phyloP scores from a whole-genome alignment of 352 stramenopile genomes.

The Phytophthora constricta region DNA sequence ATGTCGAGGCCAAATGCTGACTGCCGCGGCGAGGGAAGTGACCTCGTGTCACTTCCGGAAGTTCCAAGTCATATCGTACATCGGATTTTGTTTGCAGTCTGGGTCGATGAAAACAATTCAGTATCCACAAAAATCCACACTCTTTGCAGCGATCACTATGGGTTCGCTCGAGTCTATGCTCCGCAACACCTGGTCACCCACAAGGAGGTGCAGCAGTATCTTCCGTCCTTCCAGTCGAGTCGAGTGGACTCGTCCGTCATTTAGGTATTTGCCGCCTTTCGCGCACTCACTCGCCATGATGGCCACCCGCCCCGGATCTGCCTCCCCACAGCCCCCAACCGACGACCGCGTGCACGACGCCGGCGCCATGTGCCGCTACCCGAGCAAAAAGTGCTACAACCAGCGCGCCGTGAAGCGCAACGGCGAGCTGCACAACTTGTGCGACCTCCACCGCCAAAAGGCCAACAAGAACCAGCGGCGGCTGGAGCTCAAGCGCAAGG shows the following conservation, averaged over 20 bases:
- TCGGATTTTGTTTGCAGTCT: too few species aligned
- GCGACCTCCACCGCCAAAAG: conserved; percentile 65
- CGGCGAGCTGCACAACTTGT: conserved; percentile 60
- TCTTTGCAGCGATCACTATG: neutral
- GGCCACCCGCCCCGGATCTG: conserved; percentile 18
- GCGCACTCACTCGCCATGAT: conserved; percentile 13
- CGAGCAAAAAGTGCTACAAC: conserved; percentile 58
- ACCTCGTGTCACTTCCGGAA: too few species aligned
- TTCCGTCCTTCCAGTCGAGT: conserved; percentile 5
- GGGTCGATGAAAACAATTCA: too few species aligned
- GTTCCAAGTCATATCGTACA: too few species aligned
- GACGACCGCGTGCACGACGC: conserved; percentile 16
- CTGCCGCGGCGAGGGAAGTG: too few species aligned
- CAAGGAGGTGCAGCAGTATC: conserved; percentile 22
- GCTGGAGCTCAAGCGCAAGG: conserved; percentile 53
- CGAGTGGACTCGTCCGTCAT: conserved; percentile 13
- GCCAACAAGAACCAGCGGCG: conserved; percentile 76
- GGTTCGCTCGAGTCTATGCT: neutral
- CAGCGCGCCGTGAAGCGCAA: conserved; percentile 52
- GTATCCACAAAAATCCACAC: neutral
- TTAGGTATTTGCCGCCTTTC: conserved; percentile 26
- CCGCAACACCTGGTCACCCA: neutral
- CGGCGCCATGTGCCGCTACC: conserved; percentile 51
- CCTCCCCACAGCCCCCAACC: neutral
- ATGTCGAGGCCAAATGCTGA: too few species aligned